Conservation (phyloP, 768 basidiomycete genomes). For the Hericium coralloides region DNA sequence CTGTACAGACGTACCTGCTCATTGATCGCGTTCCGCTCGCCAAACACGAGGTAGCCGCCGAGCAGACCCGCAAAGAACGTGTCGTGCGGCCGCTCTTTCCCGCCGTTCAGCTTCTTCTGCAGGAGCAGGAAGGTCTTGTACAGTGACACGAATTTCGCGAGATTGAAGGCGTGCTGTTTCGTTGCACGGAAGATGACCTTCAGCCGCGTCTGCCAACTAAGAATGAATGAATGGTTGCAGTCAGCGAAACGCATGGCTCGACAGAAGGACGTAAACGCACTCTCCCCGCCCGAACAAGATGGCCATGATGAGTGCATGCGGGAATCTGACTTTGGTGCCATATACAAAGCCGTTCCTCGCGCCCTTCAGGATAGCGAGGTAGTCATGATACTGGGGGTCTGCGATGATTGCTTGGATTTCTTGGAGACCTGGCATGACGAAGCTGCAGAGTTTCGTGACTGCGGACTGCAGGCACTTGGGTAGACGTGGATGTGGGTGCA, state of each 20-base stretch:
- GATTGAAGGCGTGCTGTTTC: conserved; percentile 82
- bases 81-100: conserved; percentile 74
- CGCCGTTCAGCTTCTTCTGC: conserved; percentile 73
- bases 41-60: conserved; percentile 86
- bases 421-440: conserved; percentile 19
- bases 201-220: conserved; percentile 64
- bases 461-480: too few species aligned
- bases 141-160: conserved; percentile 88
- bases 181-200: conserved; percentile 74
- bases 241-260: conserved; percentile 2
- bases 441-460: too few species aligned
- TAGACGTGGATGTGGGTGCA: too few species aligned
- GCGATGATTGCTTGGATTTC: conserved; percentile 30
- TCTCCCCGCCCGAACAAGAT: conserved; percentile 87
- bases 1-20: conserved; percentile 60
- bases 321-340: conserved; percentile 86
- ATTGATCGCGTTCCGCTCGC: conserved; percentile 79
- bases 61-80: conserved; percentile 89
- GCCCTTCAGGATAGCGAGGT: conserved; percentile 89
- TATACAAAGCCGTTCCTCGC: conserved; percentile 87
- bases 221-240: conserved; percentile 2
- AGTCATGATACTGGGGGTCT: conserved; percentile 80
- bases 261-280: conserved; percentile 40
- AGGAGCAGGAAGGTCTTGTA: conserved; percentile 84
- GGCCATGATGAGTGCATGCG: conserved; percentile 95